These are phyloP conservation scores for Lichina pygmaea DNA, from an alignment of 495 filamentous ascomycete species.

Conservation along the genomic window DNA sequence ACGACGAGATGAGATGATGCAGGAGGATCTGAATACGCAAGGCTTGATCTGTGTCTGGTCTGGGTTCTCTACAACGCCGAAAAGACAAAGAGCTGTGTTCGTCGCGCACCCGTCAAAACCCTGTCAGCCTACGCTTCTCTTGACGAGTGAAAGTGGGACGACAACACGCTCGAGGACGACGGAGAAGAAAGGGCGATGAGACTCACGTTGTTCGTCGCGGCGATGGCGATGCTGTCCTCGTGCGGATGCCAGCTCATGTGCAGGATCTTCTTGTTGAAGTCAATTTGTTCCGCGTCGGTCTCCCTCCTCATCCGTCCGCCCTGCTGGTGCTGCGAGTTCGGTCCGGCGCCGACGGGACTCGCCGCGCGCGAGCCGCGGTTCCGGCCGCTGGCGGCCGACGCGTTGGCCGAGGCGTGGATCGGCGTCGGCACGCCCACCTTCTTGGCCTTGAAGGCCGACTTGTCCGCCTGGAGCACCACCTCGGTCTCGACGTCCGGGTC, in stretches of 20 bases:
- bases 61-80: conserved; percentile 49
- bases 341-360: conserved; percentile 21
- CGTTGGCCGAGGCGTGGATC: conserved; percentile 56
- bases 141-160: neutral
- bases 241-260: conserved; percentile 99
- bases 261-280: conserved; percentile 99
- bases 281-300: conserved; percentile 97
- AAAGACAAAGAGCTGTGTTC: conserved; percentile 77
- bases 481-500: conserved; percentile 89
- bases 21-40: neutral
- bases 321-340: conserved; percentile 18
- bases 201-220: conserved; percentile 96
- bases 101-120: conserved; percentile 3
- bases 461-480: conserved; percentile 91
- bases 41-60: neutral
- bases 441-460: conserved; percentile 98
- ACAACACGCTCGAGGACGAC: neutral
- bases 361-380: conserved; percentile 61
- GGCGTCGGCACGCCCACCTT: conserved; percentile 95
- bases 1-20: neutral
- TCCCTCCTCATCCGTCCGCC: conserved; percentile 94
- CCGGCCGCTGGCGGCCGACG: conserved; percentile 50
- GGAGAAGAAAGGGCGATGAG: neutral
- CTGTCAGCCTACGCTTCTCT: neutral
- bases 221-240: conserved; percentile 98